These are phyloP conservation scores for Aspergillus bertholletiae DNA, from an alignment of 495 filamentous ascomycete genomes.

Conservation along the genomic window DNA sequence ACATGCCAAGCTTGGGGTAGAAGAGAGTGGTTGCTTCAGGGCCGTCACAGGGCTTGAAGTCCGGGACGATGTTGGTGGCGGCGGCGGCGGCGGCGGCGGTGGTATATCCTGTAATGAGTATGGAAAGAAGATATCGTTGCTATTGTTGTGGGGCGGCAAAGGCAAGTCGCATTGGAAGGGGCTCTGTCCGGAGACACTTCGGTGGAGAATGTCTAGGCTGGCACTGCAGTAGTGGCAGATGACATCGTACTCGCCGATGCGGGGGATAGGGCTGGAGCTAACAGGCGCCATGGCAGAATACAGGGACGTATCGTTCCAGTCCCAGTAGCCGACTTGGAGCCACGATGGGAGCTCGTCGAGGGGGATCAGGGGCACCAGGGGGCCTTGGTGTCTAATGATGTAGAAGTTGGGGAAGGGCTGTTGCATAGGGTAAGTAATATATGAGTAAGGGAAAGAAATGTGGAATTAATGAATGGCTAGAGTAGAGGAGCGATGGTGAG, in stretches of 20 bases:
- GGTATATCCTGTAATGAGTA: background rate
- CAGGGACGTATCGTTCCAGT: slow-evolving; percentile 15
- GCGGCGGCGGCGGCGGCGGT: no score
- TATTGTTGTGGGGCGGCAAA: no score
- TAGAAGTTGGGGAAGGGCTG: slow-evolving; percentile 33
- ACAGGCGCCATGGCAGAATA: slow-evolving; percentile 21
- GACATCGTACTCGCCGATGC: slow-evolving; percentile 37
- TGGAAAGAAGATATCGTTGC: background rate
- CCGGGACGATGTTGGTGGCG: background rate
- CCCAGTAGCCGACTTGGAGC: slow-evolving; percentile 27
- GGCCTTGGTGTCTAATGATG: slow-evolving; percentile 28
- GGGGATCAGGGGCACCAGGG: slow-evolving; percentile 28
- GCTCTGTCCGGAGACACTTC: slow-evolving; percentile 27
- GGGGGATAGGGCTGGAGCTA: slow-evolving; percentile 19
- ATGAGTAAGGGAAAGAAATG: background rate
- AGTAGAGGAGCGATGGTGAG: background rate
- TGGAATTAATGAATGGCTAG: slow-evolving; percentile 5
- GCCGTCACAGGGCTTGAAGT: background rate
- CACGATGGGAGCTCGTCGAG: slow-evolving; percentile 38
- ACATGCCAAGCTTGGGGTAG: background rate
- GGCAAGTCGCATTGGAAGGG: no score
- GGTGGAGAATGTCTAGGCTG: slow-evolving; percentile 26
- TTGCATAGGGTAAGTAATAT: background rate
- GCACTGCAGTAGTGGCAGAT: slow-evolving; percentile 32
- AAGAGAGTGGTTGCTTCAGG: background rate